Conservation (phyloP, 352 stramenopile genomes). For the Pythium volutum region DNA sequence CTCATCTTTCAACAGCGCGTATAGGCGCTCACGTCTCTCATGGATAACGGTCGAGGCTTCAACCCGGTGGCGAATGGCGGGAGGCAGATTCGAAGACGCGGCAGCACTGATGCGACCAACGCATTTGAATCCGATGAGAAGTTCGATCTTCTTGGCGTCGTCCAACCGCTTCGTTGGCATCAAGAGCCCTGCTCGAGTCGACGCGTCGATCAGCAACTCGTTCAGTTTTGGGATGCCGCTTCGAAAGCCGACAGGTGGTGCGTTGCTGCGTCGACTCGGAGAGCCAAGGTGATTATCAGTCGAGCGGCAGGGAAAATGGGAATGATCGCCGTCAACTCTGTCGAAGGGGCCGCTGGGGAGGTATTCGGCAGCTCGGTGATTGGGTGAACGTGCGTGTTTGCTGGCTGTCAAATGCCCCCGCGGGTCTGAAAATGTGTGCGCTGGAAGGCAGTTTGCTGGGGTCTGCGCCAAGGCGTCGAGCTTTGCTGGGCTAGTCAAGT, state of each 20-base stretch:
- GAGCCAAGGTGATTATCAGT: background rate
- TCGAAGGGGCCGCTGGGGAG: background rate
- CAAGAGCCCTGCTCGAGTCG: conserved; percentile 28
- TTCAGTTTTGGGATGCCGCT: conserved; percentile 22
- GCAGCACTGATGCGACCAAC: conserved; percentile 44
- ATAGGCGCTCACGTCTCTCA: conserved; percentile 53
- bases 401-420: background rate
- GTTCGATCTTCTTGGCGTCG: conserved; percentile 62
- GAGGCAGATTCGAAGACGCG: conserved; percentile 44
- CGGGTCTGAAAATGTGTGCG: background rate
- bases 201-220: conserved; percentile 50
- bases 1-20: conserved; percentile 44
- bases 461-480: too few species aligned
- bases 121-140: conserved; percentile 60
- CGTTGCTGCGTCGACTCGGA: background rate
- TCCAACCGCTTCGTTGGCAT: conserved; percentile 32
- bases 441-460: too few species aligned
- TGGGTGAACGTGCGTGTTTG: background rate
- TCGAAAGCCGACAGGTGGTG: background rate
- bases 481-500: background rate
- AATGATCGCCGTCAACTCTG: background rate
- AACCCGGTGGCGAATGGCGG: conserved; percentile 46
- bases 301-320: background rate
- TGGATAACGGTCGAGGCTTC: conserved; percentile 38
- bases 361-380: background rate